Evolutionary conservation across 768 basidiomycete genomes (phyloP).

Genomic region (Phallus indusiatus): DNA sequence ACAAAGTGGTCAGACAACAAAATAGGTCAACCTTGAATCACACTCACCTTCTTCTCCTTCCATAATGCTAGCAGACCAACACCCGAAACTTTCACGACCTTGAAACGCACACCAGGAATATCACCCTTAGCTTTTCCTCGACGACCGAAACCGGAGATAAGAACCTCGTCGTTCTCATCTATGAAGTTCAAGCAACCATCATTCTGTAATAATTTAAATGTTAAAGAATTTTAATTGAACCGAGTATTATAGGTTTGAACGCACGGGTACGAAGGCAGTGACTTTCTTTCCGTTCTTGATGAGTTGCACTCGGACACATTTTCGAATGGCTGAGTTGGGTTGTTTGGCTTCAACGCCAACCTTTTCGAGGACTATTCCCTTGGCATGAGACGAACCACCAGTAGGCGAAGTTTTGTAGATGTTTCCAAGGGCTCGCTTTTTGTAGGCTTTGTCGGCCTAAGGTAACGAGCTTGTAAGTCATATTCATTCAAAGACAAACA

Average conservation of each 20-base stretch:
- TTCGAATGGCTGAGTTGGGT: constrained; percentile 99
- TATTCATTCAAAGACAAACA: not conserved
- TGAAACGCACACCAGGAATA: constrained; percentile 99
- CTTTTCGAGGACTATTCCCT: constrained; percentile 99
- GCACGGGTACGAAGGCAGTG: constrained; percentile 96
- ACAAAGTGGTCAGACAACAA: constrained; percentile 9
- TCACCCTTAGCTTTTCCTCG: constrained; percentile 99
- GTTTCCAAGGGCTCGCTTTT: constrained; percentile 99
- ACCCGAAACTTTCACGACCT: constrained; percentile 99
- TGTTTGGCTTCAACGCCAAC: constrained; percentile 99
- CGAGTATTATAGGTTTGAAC: constrained; percentile 24
- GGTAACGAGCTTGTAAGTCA: not conserved
- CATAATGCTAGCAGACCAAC: constrained; percentile 96
- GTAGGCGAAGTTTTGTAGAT: constrained; percentile 99
- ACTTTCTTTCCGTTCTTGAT: constrained; percentile 99
- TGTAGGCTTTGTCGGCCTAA: constrained; percentile 96
- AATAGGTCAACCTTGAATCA: not conserved
- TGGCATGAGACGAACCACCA: constrained; percentile 98
- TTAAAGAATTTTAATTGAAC: not conserved
- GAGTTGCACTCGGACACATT: constrained; percentile 99
- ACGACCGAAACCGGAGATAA: constrained; percentile 99
- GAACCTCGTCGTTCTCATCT: constrained; percentile 99
- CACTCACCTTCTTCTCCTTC: constrained; percentile 96
- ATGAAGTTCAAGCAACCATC: constrained; percentile 98
- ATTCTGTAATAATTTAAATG: constrained; percentile 40